These are phyloP conservation scores for Hordeum pubiflorum DNA, from an alignment of 202 grass and related monocot species.

Conservation along the genomic window DNA sequence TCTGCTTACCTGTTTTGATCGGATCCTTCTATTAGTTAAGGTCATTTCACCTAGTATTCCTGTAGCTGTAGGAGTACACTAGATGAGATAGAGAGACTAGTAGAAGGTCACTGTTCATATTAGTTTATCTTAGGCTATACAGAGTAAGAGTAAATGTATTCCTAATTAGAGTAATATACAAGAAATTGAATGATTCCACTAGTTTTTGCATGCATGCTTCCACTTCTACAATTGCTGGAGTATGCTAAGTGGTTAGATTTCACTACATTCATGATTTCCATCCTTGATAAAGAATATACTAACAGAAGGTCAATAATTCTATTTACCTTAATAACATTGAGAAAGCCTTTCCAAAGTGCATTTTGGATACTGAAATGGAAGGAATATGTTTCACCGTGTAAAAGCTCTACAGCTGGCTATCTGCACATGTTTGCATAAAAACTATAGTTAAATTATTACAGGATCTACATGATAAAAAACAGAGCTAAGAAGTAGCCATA, in stretches of 20 bases:
- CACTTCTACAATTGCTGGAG: neutral
- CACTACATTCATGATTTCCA: neutral
- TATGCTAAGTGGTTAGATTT: neutral
- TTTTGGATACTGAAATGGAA: neutral
- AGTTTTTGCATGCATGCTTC: neutral
- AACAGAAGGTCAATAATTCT: neutral
- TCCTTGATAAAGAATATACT: neutral
- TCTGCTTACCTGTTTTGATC: too few relatives aligned
- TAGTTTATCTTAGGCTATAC: neutral
- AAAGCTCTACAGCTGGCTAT: neutral
- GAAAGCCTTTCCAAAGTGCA: neutral
- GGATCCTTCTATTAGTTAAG: too few relatives aligned
- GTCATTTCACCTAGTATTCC: too few relatives aligned
- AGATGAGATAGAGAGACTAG: neutral
- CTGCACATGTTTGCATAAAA: neutral
- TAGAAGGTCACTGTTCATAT: neutral
- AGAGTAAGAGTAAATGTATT: neutral
- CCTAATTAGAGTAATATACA: neutral
- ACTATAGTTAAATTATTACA: neutral
- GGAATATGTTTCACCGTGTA: neutral
- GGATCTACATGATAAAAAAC: neutral
- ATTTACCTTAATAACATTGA: slow-evolving; percentile 21
- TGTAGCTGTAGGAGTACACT: neutral
- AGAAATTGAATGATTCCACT: neutral
- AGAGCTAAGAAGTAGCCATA: neutral